Base-by-base conservation (phyloP, 2,329 filamentous ascomycete genomes). In the Sordariomycetes sp. region DNA sequence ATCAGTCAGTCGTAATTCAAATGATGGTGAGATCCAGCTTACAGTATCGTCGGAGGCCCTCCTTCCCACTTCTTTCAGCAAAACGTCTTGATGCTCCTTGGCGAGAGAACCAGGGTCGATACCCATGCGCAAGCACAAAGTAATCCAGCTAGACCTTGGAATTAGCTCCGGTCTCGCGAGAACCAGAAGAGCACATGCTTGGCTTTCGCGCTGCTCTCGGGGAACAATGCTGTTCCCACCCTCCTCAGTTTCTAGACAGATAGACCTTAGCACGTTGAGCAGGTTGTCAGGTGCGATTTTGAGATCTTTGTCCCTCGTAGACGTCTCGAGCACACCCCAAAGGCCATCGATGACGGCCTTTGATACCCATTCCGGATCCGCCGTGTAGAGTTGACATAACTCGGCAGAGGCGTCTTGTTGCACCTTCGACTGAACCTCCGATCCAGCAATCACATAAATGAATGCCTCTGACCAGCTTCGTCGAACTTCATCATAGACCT, bases 101-200 rank as follows among this genome's bases (percentile, higher is more conserved):
- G 82, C 85, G 37, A 98, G 68, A 16, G 73, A 65, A 14, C 88
- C 90, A 5, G 92, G 92, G 54, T 98, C 92, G 10, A 86, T 65
- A 10, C 80, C 81, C 43, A 83, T 80, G 39, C 77, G 77, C 36
- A 96, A 68, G 49, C 86, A 94, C 4, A 87, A 62, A 27, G 92
- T 81, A 48, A 98, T 96, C 93, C 93, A 98, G 40, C 75, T 84
- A 15, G 79, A 70, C 39, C 75, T 74, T 1, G 86, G 81, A 38
- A 96, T 72, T 23, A 98, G 62, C 39, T 88, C 79, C 15, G 78
- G 69, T 17, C 86, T 82, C 36, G 83, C 82, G 18, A 98, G 66
- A 14, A 94, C 78, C 14, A 94, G 63, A 4, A 95, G 61, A 6
- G 75, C 73, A 42, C 87, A 75, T 46, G 94, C 77, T 52, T 94